A percentile compares a stretch with the other conserved stretches of the same genome.
phyloP scores from a whole-genome alignment of 768 basidiomycete species.

The Pisolithus sp. region DNA sequence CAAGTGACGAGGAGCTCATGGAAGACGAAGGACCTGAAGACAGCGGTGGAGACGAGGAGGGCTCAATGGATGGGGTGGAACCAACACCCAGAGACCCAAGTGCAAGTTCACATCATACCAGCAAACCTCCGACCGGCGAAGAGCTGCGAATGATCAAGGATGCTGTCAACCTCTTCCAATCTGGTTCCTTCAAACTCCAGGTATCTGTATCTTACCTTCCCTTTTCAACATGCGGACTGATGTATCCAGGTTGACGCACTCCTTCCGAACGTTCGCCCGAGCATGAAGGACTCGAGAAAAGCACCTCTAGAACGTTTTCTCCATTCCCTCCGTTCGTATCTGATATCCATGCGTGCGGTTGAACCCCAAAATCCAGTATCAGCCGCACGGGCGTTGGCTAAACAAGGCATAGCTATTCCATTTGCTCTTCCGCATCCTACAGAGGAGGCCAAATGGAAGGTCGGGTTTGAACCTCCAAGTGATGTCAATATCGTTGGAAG shows the following conservation, averaged over 20 bases:
- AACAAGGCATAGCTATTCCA: conserved; percentile 56
- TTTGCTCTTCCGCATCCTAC: conserved; percentile 65
- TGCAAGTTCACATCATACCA: conserved; percentile 5
- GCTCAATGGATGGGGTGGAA: neutral
- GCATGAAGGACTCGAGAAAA: conserved; percentile 41
- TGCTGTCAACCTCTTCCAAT: conserved; percentile 66
- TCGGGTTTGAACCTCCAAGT: conserved; percentile 70
- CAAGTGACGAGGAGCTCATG: neutral
- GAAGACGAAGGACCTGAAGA: neutral
- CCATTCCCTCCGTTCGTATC: conserved; percentile 56
- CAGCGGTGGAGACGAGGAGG: neutral
- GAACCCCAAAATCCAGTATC: conserved; percentile 58
- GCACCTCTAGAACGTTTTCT: conserved; percentile 65
- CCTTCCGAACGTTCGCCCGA: conserved; percentile 66
- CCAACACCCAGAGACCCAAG: neutral
- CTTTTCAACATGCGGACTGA: neutral
- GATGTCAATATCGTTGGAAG: conserved; percentile 80
- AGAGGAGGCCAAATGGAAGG: conserved; percentile 83
- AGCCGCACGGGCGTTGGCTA: conserved; percentile 50
- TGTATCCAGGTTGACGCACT: conserved; percentile 65
- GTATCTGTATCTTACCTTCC: conserved; percentile 26
- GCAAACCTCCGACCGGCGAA: conserved; percentile 58
- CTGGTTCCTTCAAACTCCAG: conserved; percentile 81
- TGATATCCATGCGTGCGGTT: conserved; percentile 53
- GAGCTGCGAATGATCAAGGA: conserved; percentile 71